Evolutionary conservation across 768 basidiomycete species (phyloP).

Genomic region (Macrolepiota fuliginosa): DNA sequence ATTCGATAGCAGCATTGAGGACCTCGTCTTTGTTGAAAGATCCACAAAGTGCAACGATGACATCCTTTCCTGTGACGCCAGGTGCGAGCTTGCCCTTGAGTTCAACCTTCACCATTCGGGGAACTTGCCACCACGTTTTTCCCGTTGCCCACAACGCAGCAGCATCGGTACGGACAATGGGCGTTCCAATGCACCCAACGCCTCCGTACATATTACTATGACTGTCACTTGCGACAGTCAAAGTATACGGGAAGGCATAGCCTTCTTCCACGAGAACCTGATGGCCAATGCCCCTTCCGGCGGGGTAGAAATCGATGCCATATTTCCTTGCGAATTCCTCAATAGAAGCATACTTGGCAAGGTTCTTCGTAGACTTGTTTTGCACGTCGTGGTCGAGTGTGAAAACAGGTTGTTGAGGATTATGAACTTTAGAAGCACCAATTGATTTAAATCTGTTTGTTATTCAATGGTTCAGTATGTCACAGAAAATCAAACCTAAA

Average conservation of each 20-base stretch:
- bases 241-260: constrained; percentile 93
- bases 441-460: constrained; percentile 85
- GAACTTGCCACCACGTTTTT: constrained; percentile 99
- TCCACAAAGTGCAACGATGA: constrained; percentile 95
- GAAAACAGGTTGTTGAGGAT: constrained; percentile 87
- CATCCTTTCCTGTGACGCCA: constrained; percentile 97
- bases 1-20: constrained; percentile 95
- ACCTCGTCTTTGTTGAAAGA: constrained; percentile 97
- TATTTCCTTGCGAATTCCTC: constrained; percentile 87
- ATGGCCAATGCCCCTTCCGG: constrained; percentile 96
- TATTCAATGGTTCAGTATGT: not conserved
- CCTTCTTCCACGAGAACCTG: constrained; percentile 98
- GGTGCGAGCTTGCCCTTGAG: constrained; percentile 76
- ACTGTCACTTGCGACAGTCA: constrained; percentile 95
- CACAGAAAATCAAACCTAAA: constrained; percentile 1
- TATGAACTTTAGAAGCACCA: constrained; percentile 79
- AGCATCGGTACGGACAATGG: constrained; percentile 94
- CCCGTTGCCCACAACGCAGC: constrained; percentile 98
- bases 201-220: constrained; percentile 99
- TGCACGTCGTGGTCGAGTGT: constrained; percentile 99
- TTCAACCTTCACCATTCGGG: constrained; percentile 94
- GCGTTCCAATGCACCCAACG: constrained; percentile 94
- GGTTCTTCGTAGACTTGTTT: constrained; percentile 87
- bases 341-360: constrained; percentile 88
- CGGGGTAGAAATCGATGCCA: constrained; percentile 92